Evolutionary conservation across 75 land plant genomes (phyloP).

Genomic region (Larix kaempferi): DNA sequence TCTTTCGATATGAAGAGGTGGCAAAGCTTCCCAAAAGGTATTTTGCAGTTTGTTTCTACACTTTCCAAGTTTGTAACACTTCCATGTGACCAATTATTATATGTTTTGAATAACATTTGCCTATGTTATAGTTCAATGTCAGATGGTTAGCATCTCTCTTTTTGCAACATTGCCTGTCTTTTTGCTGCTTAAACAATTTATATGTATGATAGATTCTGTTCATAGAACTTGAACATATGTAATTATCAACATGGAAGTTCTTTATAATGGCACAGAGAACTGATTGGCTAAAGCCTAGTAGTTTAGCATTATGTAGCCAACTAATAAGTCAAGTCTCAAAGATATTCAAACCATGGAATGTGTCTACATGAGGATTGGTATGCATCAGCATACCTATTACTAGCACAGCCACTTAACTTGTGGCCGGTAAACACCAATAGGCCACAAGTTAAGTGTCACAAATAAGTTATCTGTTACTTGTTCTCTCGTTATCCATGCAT

Average conservation of each 20-base stretch:
- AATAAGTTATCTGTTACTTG: no score
- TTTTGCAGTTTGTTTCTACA: background rate
- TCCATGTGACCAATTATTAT: background rate
- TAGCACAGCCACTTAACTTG: no score
- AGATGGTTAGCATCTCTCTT: background rate
- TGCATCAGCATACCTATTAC: no score
- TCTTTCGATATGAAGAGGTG: constrained; percentile 46
- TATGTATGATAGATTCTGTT: background rate
- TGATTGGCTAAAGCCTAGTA: no score
- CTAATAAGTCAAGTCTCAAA: no score
- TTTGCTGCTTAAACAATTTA: background rate
- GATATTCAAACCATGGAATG: no score
- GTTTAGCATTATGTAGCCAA: no score
- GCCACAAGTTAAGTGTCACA: no score
- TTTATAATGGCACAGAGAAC: no score
- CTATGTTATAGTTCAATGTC: background rate
- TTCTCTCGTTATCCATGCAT: no score
- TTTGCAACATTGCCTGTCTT: background rate
- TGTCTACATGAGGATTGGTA: no score
- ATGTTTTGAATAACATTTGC: background rate
- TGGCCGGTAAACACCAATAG: no score
- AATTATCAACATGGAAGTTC: background rate
- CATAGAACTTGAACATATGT: background rate
- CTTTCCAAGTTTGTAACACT: background rate
- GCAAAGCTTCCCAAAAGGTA: constrained; percentile 45